phyloP scores from a whole-genome alignment of 2,329 filamentous ascomycete species.

The Diplodia seriata region DNA sequence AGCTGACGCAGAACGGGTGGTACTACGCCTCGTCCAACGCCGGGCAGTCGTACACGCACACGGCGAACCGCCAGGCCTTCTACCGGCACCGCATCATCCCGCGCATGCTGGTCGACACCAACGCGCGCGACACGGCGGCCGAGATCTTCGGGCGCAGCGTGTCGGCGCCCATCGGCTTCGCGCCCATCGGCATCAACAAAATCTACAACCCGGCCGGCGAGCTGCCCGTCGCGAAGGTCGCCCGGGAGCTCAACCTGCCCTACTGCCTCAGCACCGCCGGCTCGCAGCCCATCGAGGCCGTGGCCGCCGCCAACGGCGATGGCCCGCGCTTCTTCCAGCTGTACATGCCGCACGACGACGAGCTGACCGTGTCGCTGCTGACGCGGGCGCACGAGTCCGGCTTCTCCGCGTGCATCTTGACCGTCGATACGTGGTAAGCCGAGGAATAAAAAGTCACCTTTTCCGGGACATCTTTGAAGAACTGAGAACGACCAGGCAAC shows the following conservation, averaged over 20 bases:
- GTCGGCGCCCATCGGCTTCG: constrained; percentile 68
- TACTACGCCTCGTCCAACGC: constrained; percentile 66
- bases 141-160: constrained; percentile 67
- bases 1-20: constrained; percentile 65
- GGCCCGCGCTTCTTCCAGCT: constrained; percentile 66
- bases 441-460: no score
- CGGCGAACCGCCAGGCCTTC: constrained; percentile 68
- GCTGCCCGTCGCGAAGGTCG: constrained; percentile 65
- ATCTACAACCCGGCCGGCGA: constrained; percentile 68
- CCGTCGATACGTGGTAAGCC: constrained; percentile 65
- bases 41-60: constrained; percentile 60
- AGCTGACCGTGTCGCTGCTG: constrained; percentile 63
- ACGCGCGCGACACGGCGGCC: constrained; percentile 63
- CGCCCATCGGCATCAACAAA: constrained; percentile 70
- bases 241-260: constrained; percentile 64
- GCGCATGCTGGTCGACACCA: constrained; percentile 67
- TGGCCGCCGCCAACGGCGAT: constrained; percentile 62
- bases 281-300: constrained; percentile 63
- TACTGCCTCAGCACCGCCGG: constrained; percentile 68
- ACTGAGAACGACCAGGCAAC: constrained; percentile 45
- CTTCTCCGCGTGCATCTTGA: constrained; percentile 66
- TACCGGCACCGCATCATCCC: constrained; percentile 69
- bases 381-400: constrained; percentile 62
- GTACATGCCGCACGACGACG: constrained; percentile 69
- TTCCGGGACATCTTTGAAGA: no score